These are phyloP conservation scores for Pyrenopolyporus hunteri DNA, from an alignment of 495 filamentous ascomycete genomes.

Conservation along the genomic window DNA sequence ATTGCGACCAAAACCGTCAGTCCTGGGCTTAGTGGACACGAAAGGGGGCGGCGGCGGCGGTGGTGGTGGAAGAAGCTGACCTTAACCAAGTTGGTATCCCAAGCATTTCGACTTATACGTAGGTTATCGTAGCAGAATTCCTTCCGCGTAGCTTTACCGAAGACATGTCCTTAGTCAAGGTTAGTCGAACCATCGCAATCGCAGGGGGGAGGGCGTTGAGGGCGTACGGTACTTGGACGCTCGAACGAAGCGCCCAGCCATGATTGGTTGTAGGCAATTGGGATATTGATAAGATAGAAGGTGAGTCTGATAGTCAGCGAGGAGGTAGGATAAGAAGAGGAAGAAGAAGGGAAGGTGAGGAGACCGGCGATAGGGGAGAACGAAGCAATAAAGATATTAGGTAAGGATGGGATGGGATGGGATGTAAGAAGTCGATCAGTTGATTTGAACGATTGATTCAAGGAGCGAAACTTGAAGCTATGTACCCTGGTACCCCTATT, in stretches of 20 bases:
- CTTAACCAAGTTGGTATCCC: constrained; percentile 98
- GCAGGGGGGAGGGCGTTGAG: constrained; percentile 33
- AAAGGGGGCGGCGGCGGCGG: no score
- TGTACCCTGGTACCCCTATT: constrained; percentile 3
- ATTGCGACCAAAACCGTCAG: constrained; percentile 37
- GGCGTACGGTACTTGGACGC: constrained; percentile 96
- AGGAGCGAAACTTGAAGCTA: neutral
- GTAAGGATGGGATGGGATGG: constrained; percentile 17
- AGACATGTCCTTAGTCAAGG: constrained; percentile 81
- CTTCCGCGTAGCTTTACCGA: constrained; percentile 91
- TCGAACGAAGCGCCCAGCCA: constrained; percentile 97
- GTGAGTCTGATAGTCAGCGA: neutral
- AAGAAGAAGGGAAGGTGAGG: constrained; percentile 9
- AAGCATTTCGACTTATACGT: constrained; percentile 92
- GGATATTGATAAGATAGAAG: constrained; percentile 5
- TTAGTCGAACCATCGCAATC: constrained; percentile 37
- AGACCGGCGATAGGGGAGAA: constrained; percentile 23
- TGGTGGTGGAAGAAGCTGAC: constrained; percentile 58
- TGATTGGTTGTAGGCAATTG: constrained; percentile 47
- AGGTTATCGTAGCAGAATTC: constrained; percentile 96
- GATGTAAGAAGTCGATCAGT: no score
- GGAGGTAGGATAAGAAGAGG: neutral
- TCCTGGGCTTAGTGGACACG: constrained; percentile 4
- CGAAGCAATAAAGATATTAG: constrained; percentile 27
- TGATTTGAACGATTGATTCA: neutral